phyloP scores from a whole-genome alignment of 2,329 filamentous ascomycete genomes.

The Cytospora chrysosperma region DNA sequence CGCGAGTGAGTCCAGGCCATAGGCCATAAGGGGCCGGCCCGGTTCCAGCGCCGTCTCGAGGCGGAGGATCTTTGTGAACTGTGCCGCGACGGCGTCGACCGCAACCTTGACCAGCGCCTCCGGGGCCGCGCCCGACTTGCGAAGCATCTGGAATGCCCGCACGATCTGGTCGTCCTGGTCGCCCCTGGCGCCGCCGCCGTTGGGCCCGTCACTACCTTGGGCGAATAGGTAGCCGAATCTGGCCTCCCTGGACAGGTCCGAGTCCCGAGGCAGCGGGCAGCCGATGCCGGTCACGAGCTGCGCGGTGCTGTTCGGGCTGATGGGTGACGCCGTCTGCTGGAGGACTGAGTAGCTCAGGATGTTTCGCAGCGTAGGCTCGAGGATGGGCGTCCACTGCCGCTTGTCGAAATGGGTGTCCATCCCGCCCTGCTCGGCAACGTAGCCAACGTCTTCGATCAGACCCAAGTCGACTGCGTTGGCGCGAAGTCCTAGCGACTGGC shows the following conservation, averaged over 20 bases:
- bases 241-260: too few species aligned
- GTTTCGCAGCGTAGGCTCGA: slow-evolving; percentile 31
- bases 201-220: too few species aligned
- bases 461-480: slow-evolving; percentile 38
- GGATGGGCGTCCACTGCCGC: slow-evolving; percentile 29
- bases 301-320: not conserved
- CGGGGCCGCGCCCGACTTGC: slow-evolving; percentile 9
- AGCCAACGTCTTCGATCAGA: slow-evolving; percentile 30
- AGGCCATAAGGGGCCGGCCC: slow-evolving; percentile 22
- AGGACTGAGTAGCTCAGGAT: slow-evolving; percentile 32
- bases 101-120: slow-evolving; percentile 8
- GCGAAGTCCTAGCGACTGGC: slow-evolving; percentile 32
- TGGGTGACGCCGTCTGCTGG: slow-evolving; percentile 27
- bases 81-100: slow-evolving; percentile 5
- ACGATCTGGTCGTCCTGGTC: not conserved
- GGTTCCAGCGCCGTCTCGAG: slow-evolving; percentile 25
- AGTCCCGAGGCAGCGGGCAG: too few species aligned
- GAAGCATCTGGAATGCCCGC: slow-evolving; percentile 8
- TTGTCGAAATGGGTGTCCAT: slow-evolving; percentile 25
- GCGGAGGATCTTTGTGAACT: slow-evolving; percentile 22
- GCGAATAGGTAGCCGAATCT: too few species aligned
- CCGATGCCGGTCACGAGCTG: too few species aligned
- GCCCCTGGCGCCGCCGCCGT: not conserved
- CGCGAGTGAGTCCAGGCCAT: slow-evolving; percentile 35
- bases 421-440: slow-evolving; percentile 4